Evolutionary conservation across 2,329 filamentous ascomycete genomes (phyloP).

Genomic region (Cladosporium velox): DNA sequence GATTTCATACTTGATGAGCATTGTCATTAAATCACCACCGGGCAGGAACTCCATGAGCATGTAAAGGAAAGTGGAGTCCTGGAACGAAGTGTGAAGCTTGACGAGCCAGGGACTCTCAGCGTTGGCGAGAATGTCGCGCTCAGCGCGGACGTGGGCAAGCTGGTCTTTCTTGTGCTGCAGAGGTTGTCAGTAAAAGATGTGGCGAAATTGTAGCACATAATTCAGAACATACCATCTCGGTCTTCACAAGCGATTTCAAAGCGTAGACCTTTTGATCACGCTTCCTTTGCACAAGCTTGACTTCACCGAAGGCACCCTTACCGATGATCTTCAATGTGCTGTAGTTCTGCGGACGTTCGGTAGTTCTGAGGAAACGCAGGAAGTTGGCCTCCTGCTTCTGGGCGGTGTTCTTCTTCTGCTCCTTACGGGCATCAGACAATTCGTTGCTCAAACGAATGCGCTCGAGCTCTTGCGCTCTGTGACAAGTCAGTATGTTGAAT

Average conservation of each 20-base stretch:
- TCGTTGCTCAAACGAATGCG: conserved; percentile 77
- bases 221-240: conserved; percentile 71
- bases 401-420: conserved; percentile 80
- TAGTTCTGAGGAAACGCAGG: conserved; percentile 88
- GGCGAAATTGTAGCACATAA: not conserved
- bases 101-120: conserved; percentile 99
- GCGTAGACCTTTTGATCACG: conserved; percentile 96
- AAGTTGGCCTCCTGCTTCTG: conserved; percentile 90
- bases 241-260: conserved; percentile 97
- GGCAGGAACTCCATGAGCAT: conserved; percentile 99
- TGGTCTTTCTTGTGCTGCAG: conserved; percentile 93
- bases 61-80: conserved; percentile 93
- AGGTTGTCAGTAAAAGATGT: not conserved
- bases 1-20: conserved; percentile 99
- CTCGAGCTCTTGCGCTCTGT: conserved; percentile 88
- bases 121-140: conserved; percentile 96
- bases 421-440: conserved; percentile 73
- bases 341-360: conserved; percentile 93
- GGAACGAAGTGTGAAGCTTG: conserved; percentile 97
- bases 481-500: conserved; percentile 28
- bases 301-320: conserved; percentile 97
- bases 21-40: conserved; percentile 98
- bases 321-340: conserved; percentile 96
- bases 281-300: conserved; percentile 96
- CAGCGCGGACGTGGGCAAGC: conserved; percentile 92